Base-by-base conservation (phyloP, 83 land plant species). In the Picea mariana region DNA sequence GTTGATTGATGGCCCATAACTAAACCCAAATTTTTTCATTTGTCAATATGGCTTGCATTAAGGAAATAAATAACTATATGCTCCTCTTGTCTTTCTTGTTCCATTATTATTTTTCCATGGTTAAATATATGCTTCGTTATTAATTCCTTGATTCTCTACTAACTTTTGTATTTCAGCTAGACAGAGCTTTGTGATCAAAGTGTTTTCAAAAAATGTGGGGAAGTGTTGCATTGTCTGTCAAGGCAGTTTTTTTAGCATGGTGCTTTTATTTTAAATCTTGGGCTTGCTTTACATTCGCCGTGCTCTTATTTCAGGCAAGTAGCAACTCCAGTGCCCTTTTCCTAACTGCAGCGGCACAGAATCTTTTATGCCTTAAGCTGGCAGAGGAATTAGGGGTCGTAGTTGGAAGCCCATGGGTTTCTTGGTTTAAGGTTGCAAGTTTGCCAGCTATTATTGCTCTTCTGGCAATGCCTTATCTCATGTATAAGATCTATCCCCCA, bases 291-390 rank as follows among this genome's bases (percentile, higher is more conserved):
- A 73, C 4, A 73, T 73, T 73, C 15, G 18, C 26, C 47, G 24
- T 73, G 58, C 58, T 73, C 21, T 9, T n/a, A 60, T 23, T 87
- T 82, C 96, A 96, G 99, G 93, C 92, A 83, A 92, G 93, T 77
- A 93, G 94, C 55, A 94, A 93, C 82, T 98, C 97, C 72, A 98
- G 97, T 89, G 97, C 99, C 73, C 93, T 98, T 62, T 98, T 94
- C 87, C 87, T 98, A 77, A 98, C 99, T 62, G 97, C 99, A 63
- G 99, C 97, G 38, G 97, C 99, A 79, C 99, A 94, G 86, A 98
- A 98, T 80, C 90, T 98, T 38, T 84, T 98, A 42, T 98, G 99
- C 87, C 91, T 98, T 62, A 94, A 94, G 79, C 84, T 98, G 63
- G 97, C 99, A 49, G 95, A 98, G 87, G 96, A 93, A 83, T 90